phyloP scores from a whole-genome alignment of 1,139 yeast genomes.

The Candida sanyaensis region DNA sequence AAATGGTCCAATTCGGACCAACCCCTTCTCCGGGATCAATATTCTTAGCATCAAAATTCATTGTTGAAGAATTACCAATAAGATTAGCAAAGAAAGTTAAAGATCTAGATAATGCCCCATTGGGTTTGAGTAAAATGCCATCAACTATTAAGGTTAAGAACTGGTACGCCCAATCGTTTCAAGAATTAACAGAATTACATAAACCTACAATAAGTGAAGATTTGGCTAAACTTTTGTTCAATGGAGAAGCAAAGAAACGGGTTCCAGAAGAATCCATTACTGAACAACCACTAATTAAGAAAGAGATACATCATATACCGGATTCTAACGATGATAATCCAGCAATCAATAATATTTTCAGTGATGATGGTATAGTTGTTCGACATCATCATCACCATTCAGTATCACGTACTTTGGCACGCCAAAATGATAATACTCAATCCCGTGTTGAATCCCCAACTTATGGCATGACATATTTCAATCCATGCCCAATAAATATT shows the following conservation, averaged over 20 bases:
- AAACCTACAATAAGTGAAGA: constrained; percentile 48
- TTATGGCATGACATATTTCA: constrained; percentile 59
- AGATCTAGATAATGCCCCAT: constrained; percentile 79
- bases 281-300: constrained; percentile 9
- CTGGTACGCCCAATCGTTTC: constrained; percentile 93
- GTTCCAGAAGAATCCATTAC: constrained; percentile 1
- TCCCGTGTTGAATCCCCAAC: constrained; percentile 36
- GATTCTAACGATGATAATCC: constrained; percentile 32
- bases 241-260: constrained; percentile 13
- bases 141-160: constrained; percentile 75
- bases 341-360: constrained; percentile 44
- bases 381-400: constrained; percentile 23
- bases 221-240: constrained; percentile 36
- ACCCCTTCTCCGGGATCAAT: constrained; percentile 76
- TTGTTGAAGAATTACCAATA: constrained; percentile 85
- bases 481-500: constrained; percentile 52
- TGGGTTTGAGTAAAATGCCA: constrained; percentile 71
- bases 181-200: constrained; percentile 66
- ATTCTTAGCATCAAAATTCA: constrained; percentile 82
- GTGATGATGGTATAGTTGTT: constrained; percentile 58
- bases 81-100: constrained; percentile 84
- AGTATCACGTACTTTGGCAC: constrained; percentile 7
- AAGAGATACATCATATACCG: constrained; percentile 13
- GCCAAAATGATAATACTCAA: constrained; percentile 11
- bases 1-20: constrained; percentile 92